Conservation (phyloP, 2,329 filamentous ascomycete species). For the Sporothrix euskadiensis region DNA sequence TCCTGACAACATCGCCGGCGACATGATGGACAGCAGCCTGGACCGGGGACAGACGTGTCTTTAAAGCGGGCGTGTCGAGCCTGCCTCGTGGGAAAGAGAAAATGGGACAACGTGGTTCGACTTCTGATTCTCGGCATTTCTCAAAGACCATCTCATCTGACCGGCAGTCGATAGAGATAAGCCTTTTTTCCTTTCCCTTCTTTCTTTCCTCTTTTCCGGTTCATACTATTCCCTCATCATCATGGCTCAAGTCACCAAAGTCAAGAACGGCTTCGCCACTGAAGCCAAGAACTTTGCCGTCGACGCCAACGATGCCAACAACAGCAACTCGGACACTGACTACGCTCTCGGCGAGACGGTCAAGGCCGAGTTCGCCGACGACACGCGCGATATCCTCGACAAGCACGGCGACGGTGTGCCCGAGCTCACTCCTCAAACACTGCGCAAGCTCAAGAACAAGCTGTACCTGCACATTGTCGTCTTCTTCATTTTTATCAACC, state of each 20-base stretch:
- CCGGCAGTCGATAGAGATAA: slow-evolving; percentile 2
- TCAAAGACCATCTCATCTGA: slow-evolving; percentile 2
- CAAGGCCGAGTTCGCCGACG: slow-evolving; percentile 11
- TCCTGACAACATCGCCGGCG: not conserved
- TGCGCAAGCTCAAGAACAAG: slow-evolving; percentile 34
- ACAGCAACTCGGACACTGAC: not conserved
- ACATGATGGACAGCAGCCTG: not conserved
- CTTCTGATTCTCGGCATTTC: not conserved
- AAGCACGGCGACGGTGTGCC: slow-evolving; percentile 7
- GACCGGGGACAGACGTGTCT: not conserved
- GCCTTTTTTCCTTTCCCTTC: not conserved
- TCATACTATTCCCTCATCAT: not conserved
- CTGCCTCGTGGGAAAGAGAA: not conserved
- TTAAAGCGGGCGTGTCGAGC: slow-evolving; percentile 7
- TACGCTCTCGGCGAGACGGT: not conserved
- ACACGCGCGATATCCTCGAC: slow-evolving; percentile 3
- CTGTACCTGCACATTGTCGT: slow-evolving; percentile 40
- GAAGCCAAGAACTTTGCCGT: not conserved
- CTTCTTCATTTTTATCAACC: slow-evolving; percentile 40
- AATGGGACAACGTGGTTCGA: not conserved
- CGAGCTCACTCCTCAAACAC: slow-evolving; percentile 2
- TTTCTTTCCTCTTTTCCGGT: not conserved
- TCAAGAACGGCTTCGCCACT: not conserved
- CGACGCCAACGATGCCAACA: not conserved
- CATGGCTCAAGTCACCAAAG: slow-evolving; percentile 2